Percentiles rank a stretch among this genome's conserved stretches.
These are phyloP conservation scores for Sapria himalayana DNA, from an alignment of 345 rosid species.

Conservation along the genomic window DNA sequence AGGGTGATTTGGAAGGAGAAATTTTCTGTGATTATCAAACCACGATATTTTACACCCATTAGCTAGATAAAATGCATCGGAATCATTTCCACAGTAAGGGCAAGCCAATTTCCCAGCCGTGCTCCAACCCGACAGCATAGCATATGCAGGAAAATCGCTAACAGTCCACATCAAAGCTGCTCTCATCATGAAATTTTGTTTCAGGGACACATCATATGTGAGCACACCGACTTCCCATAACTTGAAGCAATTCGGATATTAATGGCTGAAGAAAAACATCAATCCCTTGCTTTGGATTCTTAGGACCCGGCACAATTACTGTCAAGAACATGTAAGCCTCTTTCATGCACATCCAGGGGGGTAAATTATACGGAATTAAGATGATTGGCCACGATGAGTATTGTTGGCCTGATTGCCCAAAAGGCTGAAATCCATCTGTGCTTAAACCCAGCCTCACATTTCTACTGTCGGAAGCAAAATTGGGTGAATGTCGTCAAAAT, in stretches of 20 bases:
- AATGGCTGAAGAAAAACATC: background rate
- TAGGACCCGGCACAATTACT: background rate
- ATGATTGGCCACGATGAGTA: background rate
- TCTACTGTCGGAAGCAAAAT: background rate
- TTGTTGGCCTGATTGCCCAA: background rate
- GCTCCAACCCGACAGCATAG: background rate
- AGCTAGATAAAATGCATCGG: background rate
- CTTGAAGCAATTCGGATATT: background rate
- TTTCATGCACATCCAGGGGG: constrained; percentile 3
- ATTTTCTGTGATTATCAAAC: background rate
- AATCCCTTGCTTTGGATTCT: background rate
- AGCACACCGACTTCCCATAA: background rate
- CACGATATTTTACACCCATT: background rate
- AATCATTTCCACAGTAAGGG: background rate
- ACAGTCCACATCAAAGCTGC: background rate
- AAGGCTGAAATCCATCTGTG: background rate
- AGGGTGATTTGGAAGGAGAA: background rate
- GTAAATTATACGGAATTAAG: constrained; percentile 1
- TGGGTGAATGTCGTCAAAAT: background rate
- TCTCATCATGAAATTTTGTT: background rate
- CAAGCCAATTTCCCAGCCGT: no score
- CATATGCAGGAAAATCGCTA: background rate
- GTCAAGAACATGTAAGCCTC: background rate
- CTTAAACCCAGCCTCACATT: background rate
- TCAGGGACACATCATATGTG: background rate